Base-by-base conservation (phyloP, 2,329 filamentous ascomycete genomes). In the Penicillium sp. region DNA sequence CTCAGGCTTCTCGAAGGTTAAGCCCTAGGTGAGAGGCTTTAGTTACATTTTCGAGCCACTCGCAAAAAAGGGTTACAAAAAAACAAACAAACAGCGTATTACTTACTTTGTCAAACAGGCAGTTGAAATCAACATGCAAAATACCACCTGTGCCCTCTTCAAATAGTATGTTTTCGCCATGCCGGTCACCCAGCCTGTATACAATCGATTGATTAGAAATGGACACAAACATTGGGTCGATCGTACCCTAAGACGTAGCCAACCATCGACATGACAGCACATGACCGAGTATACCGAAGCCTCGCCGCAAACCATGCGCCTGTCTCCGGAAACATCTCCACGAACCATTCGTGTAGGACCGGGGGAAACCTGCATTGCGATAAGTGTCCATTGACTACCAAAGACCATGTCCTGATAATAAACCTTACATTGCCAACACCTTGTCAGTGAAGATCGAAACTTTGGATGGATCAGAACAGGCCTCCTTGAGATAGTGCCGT, bases 251-350 rank as follows among this genome's bases (percentile, higher is more conserved):
- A 85, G 53, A 98, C 93, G 60, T 96, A 96, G 54, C 95, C 95
- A 5, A 97, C 92, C 87, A 99, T 99, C n/a, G 93, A 97, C 93
- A 99, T 99, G 68, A 99, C 95, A 11, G 96, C 95, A 71, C 91
- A 94, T 1, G 95, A 96, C 4, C 95, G 88, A 2, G 95, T 96
- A 78, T 98, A 99, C 51, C 89, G 87, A 49, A 98, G 84, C 7
- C 95, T 88, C 9, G 94, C 93, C 2, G 88, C 86, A 76, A 99
- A 96, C 95, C 95, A 99, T 1, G 90, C 85, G 13, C 92, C 91
- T 4, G 96, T 93, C 72, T 96, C 93, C 0, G 95, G 93, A 73
- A 97, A 99, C 69, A 93, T 92, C 69, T 96, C 91, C 21, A 95
- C 88, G 76, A 99, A 99, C 95, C 95, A 99, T 66, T 93, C 86